phyloP scores from a whole-genome alignment of 257 asterid genomes.

The Jacaranda mimosifolia region DNA sequence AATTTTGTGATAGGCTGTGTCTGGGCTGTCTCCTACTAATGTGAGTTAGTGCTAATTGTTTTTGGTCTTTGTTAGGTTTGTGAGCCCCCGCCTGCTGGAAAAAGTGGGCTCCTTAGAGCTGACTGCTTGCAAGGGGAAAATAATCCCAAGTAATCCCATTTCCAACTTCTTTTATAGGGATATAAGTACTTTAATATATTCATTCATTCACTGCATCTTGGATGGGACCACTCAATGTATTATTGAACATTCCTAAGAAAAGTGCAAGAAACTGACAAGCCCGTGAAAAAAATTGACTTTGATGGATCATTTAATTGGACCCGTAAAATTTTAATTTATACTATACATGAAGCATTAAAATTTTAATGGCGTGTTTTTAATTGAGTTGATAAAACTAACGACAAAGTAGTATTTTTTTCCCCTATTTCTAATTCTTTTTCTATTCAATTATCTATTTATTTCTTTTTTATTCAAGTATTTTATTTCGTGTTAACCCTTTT shows the following conservation, averaged over 20 bases:
- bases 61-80: constrained; percentile 63
- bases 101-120: constrained; percentile 88
- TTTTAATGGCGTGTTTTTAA: too few relatives aligned
- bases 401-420: too few relatives aligned
- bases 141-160: constrained; percentile 66
- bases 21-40: constrained; percentile 2
- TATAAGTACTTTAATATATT: neutral
- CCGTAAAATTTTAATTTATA: too few relatives aligned
- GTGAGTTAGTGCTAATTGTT: constrained; percentile 16
- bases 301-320: too few relatives aligned
- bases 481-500: too few relatives aligned
- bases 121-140: constrained; percentile 71
- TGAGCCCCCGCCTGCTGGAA: constrained; percentile 84
- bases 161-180: neutral
- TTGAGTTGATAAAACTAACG: too few relatives aligned
- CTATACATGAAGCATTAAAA: too few relatives aligned
- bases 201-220: constrained; percentile 2
- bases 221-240: neutral
- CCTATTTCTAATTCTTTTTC: too few relatives aligned
- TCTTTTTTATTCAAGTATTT: too few relatives aligned
- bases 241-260: neutral
- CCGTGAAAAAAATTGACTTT: neutral
- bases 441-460: too few relatives aligned
- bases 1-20: neutral
- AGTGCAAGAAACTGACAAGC: neutral